phyloP scores from a whole-genome alignment of 768 basidiomycete genomes.

The Pleurotus citrinopileatus region DNA sequence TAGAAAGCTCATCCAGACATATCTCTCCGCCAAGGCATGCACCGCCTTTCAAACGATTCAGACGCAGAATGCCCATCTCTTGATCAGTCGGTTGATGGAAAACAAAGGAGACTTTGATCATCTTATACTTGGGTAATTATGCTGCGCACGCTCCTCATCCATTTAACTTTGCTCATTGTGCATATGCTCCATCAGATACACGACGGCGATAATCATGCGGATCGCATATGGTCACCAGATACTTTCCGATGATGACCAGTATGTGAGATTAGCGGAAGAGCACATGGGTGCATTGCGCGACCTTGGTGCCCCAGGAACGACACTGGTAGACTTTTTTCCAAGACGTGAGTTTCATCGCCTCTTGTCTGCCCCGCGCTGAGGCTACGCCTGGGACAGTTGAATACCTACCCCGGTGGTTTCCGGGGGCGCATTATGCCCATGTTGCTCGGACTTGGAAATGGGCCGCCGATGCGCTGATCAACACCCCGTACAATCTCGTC shows the following conservation, averaged over 20 bases:
- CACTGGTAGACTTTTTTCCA: conserved; percentile 21
- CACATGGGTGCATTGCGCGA: conserved; percentile 10
- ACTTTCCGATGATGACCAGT: conserved; percentile 19
- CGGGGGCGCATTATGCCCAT: conserved; percentile 32
- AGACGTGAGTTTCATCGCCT: conserved; percentile 15
- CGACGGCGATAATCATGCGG: conserved; percentile 9
- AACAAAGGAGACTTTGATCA: conserved; percentile 16
- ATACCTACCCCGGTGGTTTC: conserved; percentile 36
- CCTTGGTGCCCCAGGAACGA: conserved; percentile 17
- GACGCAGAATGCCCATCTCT: conserved; percentile 25
- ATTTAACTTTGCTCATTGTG: too few relatives aligned
- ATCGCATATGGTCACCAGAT: conserved; percentile 24
- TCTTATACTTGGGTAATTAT: conserved; percentile 8
- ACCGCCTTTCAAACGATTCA: conserved; percentile 22
- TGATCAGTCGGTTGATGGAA: conserved; percentile 25
- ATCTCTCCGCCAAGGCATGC: conserved; percentile 19
- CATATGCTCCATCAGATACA: too few relatives aligned
- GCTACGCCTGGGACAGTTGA: conserved; percentile 25
- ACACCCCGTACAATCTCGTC: conserved; percentile 25
- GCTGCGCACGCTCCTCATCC: too few relatives aligned
- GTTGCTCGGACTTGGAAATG: conserved; percentile 28
- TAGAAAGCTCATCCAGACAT: conserved; percentile 18
- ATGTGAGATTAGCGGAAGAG: conserved; percentile 18
- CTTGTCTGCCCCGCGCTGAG: background rate
- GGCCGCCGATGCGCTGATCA: conserved; percentile 26